Evolutionary conservation across 768 basidiomycete species (phyloP), one percentile per base, ranked within the genome.

Genomic region (Favolaschia claudopus): DNA sequence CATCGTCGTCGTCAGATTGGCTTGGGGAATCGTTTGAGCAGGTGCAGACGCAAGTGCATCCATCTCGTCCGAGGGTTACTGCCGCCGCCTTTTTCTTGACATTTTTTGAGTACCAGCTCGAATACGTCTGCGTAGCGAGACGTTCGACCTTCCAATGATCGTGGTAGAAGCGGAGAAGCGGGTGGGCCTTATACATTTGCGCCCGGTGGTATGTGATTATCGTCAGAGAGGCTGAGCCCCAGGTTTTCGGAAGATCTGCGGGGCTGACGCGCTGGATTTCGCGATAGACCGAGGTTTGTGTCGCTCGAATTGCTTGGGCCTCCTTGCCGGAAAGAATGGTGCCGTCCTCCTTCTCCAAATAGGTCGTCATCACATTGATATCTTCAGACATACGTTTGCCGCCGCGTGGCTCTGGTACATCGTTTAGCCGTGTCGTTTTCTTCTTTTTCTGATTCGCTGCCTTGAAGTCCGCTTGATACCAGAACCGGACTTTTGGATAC

Each of bases 81-180:
- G 13, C 15, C 5, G 22, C 38, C 24, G 2, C 38, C 25, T 34
- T 34, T 12, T 42, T 52, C 20, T 42, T 40, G n/a, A 42, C 32
- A 15, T 40, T 52, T 12, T 52, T 42, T 14, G 5, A 24, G n/a
- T 44, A 20, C 52, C 52, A 54, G 24, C 42, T 54, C 0, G 52
- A 31, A 10, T 54, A 54, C 2, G 33, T 20, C 9, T 15, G 12
- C 7, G 52, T 54, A 2, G 42, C 42, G 12, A 54, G 15, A 8
- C 31, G 29, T 22, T 54, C 32, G 2, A 44, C 40, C 22, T 54
- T 54, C 52, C 52, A 54, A 29, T 54, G 52, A 5, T 17, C 6
- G 6, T 5, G 5, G n/a, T 42, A 54, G 7, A 54, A 33, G 14
- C 52, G 52, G 8, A 54, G 52, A 5, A 25, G 9, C 9, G 52